Evolutionary conservation across 1,139 yeast species (phyloP), one percentile per base, ranked within the genome.

Genomic region (Diutina mesorugosa): DNA sequence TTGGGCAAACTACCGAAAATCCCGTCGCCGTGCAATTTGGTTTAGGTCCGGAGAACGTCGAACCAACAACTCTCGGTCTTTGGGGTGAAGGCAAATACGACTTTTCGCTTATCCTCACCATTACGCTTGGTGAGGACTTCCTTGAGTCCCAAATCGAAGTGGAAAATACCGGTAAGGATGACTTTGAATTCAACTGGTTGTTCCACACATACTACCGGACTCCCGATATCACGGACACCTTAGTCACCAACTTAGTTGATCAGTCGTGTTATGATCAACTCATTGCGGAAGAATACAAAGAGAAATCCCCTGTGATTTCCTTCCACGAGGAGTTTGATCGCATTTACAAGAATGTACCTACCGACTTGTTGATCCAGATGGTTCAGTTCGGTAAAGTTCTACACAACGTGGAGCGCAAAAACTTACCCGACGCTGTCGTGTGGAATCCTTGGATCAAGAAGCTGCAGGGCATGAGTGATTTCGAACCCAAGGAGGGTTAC

Each of bases 401-500:
- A 56, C 85, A 84, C 67, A 83, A 86, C 55, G 72, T 90, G 47
- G 72, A 79, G 58, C 79, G 96, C 66, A 71, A 71, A 35, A 84
- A 85, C 63, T 75, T 91, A 61, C 90, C 87, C 2, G 98, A 93
- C 67, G 81, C 90, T 28, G 98, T 93, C 55, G 97, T 93, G 57
- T 93, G 99, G 99, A 93, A 93, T 69, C 99, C 99, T 30, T 93
- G 98, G 99, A 76, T 80, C 62, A 80, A 85, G 57, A 88, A 87
- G 68, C 82, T 95, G 28, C 76, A 72, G 35, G 85, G 86, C 1
- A 87, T 93, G 91, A 84, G 76, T 46, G 99, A 93, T 70, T 93
- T 91, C 67, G 79, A 77, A 63, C 99, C 99, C 56, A 90, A 88
- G 67, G 69, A 73, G 56, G 98, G 97, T 4, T 93, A 78, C 73